Evolutionary conservation across 2,329 filamentous ascomycete genomes (phyloP).

Genomic region (Plectosphaerella plurivora): DNA sequence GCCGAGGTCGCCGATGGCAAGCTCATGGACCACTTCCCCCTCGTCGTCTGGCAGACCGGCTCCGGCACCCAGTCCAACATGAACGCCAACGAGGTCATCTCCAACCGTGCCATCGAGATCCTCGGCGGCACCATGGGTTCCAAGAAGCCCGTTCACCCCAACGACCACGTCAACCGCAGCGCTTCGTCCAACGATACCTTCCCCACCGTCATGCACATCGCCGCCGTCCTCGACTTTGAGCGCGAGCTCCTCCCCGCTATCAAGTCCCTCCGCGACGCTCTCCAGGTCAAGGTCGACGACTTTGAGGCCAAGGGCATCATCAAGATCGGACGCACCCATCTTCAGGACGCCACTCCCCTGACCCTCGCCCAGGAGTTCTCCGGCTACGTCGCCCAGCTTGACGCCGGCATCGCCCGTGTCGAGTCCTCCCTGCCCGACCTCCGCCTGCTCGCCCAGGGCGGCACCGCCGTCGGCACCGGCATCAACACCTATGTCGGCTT

Average conservation of each 20-base stretch:
- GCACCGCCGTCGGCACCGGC: constrained; percentile 93
- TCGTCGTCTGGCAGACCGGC: constrained; percentile 98
- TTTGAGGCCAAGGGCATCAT: constrained; percentile 87
- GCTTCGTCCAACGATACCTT: constrained; percentile 99
- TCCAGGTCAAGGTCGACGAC: constrained; percentile 83
- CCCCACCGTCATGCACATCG: constrained; percentile 99
- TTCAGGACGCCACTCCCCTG: constrained; percentile 94
- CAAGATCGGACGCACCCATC: constrained; percentile 97
- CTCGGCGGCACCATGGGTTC: constrained; percentile 87
- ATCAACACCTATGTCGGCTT: constrained; percentile 98
- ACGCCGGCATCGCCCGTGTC: constrained; percentile 83
- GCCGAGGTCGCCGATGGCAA: constrained; percentile 90
- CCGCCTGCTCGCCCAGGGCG: constrained; percentile 85
- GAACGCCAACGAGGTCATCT: constrained; percentile 99
- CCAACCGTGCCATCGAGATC: constrained; percentile 97
- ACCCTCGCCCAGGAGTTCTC: constrained; percentile 97
- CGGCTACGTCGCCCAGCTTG: constrained; percentile 91
- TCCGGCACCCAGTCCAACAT: constrained; percentile 99
- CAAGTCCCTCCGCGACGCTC: constrained; percentile 72
- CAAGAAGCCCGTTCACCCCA: constrained; percentile 99
- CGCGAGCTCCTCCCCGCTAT: constrained; percentile 78
- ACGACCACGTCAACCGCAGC: constrained; percentile 99
- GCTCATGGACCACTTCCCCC: constrained; percentile 94
- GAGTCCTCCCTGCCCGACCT: constrained; percentile 80
- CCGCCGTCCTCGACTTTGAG: constrained; percentile 90